Evolutionary conservation across 129 eudicot species (phyloP), one percentile per base, ranked within the genome.

Genomic region (Calendula officinalis): DNA sequence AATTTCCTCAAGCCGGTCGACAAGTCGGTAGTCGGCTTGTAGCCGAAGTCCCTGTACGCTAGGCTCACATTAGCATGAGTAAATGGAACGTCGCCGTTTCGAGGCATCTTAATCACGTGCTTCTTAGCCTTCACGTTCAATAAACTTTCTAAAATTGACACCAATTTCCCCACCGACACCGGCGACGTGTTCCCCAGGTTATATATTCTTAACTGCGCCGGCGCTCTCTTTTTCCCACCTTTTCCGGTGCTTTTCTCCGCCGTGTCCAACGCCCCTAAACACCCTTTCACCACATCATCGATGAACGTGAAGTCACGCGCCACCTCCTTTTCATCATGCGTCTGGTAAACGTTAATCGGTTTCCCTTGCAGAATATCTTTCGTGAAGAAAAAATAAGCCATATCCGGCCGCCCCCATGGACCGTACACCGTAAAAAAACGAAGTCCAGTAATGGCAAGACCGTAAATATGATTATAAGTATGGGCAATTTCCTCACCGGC

Each of bases 281-380:
- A 87, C 11, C 95, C 95, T 42, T 87, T 87, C 5, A 87, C 95
- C 0, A 87, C 53, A 22, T 87, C 95, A 12, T 87, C 95, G 3
- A 87, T 81, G 53, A 75, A 87, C 57, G 95, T 87, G 70, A 87
- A 87, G 66, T 87, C 95, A 81, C 95, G 95, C 78, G 95, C 95
- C 65, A 87, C 90, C 68, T 83, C 90, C 8, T 81, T 72, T 2
- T 72, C 83, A 8, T 78, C 87, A 6, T 75, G 78, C 3, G 87
- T 78, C 50, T 61, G 75, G 81, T 87, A 87, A 4, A 87, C 51
- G 6, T 64, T 76, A 1, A 87, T 83, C 2, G 81, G 27, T 53
- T 81, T 87, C 0, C 85, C 81, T 32, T 81, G 83, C 0, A 87
- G 53, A 7, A 87, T 83, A 49, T 83, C 87, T 59, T 87, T 87